Evolutionary conservation across 192 early-diverging fungal species (phyloP), one percentile per base, ranked within the genome.

Genomic region (Obelidium mucronatum): DNA sequence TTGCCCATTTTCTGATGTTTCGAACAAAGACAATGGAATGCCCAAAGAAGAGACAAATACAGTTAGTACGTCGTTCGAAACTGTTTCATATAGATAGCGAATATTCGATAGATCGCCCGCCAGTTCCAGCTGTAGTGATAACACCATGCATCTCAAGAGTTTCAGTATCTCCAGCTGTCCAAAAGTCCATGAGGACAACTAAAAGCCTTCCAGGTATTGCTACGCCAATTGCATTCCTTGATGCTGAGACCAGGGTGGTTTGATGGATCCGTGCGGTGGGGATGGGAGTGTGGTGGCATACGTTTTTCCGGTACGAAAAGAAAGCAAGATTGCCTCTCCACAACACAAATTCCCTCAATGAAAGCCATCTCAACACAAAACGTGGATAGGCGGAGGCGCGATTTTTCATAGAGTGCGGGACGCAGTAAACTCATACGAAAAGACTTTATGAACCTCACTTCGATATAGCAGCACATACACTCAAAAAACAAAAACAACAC

Each of bases 1-100:
- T 67, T 67, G 66, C 66, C 66, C 66, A 67, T 67, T 51, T 64
- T 37, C 26, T 11, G 4, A 37, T 30, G 24, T 28, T 8, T 58
- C 26, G 17, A 26, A 58, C 6, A 15, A 19, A 48, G 8, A 48
- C 44, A 48, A 19, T 48, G 19, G 44, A 48, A 19, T 48, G 19
- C 19, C 8, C 11, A 15, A 48, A 15, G 44, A 48, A 48, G 44
- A 48, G 44, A 48, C 8, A 19, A 19, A 48, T 15, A 15, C 8
- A 19, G 44, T 48, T 48, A 48, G 44, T 48, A 19, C 19, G 11
- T 15, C 8, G 44, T 15, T 48, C 44, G 44, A 15, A 48, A 19
- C 44, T 6, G 44, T 48, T 48, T 48, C 44, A 48, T 6, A 48
- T 6, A 19, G 44, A 48, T 6, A 19, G 11, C 19, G 44, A 19